Conservation (phyloP, 257 asterid genomes). For the Pogostemon cablin region DNA sequence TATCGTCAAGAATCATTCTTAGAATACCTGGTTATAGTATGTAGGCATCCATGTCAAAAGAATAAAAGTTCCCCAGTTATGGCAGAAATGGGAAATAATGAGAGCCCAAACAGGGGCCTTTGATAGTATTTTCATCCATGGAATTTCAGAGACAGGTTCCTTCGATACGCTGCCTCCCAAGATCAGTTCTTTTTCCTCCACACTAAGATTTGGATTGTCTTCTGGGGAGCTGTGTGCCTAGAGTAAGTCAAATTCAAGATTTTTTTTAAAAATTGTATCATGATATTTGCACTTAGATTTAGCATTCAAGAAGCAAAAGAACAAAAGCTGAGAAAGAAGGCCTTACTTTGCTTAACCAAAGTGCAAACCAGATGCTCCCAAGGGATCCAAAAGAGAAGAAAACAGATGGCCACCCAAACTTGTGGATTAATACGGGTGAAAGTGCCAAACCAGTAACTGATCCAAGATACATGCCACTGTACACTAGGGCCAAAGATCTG, state of each 20-base stretch:
- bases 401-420: conserved; percentile 92
- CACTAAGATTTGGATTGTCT: conserved; percentile 72
- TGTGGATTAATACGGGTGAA: conserved; percentile 84
- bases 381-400: conserved; percentile 95
- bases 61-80: conserved; percentile 98
- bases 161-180: conserved; percentile 62
- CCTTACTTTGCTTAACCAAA: conserved; percentile 91
- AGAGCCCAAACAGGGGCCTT: conserved; percentile 99
- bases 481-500: conserved; percentile 95
- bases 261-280: background rate
- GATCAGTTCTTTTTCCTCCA: conserved; percentile 65
- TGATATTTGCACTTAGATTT: conserved; percentile 1
- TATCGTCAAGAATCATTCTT: conserved; percentile 10
- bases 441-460: conserved; percentile 90
- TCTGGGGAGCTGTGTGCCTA: conserved; percentile 93
- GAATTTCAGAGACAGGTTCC: conserved; percentile 81
- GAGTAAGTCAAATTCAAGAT: conserved; percentile 31
- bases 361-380: conserved; percentile 89
- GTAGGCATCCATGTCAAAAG: conserved; percentile 99
- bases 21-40: conserved; percentile 87
- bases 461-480: conserved; percentile 99
- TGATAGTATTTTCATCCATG: conserved; percentile 87
- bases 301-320: background rate
- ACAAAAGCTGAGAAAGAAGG: conserved; percentile 24
- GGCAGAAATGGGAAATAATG: conserved; percentile 96